Percentiles rank a stretch among this genome's conserved stretches.
phyloP scores from a whole-genome alignment of 108 stramenopile genomes.

The Poteriospumella lacustris region DNA sequence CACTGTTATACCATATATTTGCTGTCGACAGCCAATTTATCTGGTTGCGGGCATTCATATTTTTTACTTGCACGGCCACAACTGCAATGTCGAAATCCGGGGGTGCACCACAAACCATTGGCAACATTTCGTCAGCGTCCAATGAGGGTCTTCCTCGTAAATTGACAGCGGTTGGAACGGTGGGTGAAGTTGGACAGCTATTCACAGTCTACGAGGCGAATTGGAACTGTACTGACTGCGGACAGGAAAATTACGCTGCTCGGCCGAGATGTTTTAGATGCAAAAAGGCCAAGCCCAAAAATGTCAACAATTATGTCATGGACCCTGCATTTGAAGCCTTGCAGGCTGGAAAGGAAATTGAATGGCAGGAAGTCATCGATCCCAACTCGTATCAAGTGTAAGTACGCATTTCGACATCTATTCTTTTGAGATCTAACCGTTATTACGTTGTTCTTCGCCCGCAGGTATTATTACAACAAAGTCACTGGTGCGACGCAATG shows the following conservation, averaged over 20 bases:
- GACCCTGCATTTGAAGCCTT: neutral
- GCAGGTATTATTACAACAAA: slow-evolving; percentile 46
- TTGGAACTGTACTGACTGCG: slow-evolving; percentile 36
- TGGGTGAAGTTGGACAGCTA: slow-evolving; percentile 36
- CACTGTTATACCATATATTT: too few species aligned
- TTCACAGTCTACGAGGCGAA: slow-evolving; percentile 41
- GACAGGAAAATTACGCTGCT: slow-evolving; percentile 16
- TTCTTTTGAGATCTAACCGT: neutral
- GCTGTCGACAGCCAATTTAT: too few species aligned
- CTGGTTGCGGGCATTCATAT: too few species aligned
- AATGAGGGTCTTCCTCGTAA: slow-evolving; percentile 22
- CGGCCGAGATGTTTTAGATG: slow-evolving; percentile 36
- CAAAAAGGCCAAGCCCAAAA: slow-evolving; percentile 26
- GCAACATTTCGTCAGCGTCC: neutral
- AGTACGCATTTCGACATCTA: neutral
- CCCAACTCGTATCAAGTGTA: slow-evolving; percentile 33
- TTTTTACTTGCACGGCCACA: too few species aligned
- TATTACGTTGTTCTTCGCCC: neutral
- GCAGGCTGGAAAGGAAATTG: neutral
- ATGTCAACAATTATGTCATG: neutral
- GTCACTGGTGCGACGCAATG: slow-evolving; percentile 43
- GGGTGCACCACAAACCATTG: too few species aligned
- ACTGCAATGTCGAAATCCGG: too few species aligned
- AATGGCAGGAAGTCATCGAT: slow-evolving; percentile 50
- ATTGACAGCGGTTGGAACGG: slow-evolving; percentile 36